These are phyloP conservation scores for Salix arbutifolia DNA, from an alignment of 345 rosid species.

Conservation along the genomic window DNA sequence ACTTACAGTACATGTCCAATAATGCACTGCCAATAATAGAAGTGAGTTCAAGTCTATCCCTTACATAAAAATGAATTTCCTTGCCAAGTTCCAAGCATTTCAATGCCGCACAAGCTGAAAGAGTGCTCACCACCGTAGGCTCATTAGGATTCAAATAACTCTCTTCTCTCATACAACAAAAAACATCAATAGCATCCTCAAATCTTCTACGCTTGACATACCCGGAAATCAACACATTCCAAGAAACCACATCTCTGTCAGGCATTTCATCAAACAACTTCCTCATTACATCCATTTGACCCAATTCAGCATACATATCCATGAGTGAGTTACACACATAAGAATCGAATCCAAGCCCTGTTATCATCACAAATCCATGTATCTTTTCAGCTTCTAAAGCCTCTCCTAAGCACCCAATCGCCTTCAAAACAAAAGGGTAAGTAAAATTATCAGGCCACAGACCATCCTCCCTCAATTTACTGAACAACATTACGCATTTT, in stretches of 20 bases:
- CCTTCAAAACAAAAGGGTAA: conserved; percentile 54
- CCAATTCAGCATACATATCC: conserved; percentile 58
- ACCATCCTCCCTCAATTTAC: conserved; percentile 43
- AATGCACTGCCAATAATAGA: conserved; percentile 54
- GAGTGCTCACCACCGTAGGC: conserved; percentile 59
- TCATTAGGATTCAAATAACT: conserved; percentile 48
- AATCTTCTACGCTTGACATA: conserved; percentile 48
- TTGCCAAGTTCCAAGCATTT: conserved; percentile 50
- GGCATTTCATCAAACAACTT: conserved; percentile 73
- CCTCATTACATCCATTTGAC: conserved; percentile 25
- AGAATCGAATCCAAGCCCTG: conserved; percentile 52
- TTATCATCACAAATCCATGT: conserved; percentile 52
- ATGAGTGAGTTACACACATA: conserved; percentile 60
- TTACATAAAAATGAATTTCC: conserved; percentile 44
- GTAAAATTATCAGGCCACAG: conserved; percentile 73
- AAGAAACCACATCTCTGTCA: conserved; percentile 56
- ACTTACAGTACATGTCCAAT: conserved; percentile 68
- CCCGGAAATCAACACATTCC: conserved; percentile 66
- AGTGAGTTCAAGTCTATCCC: conserved; percentile 38
- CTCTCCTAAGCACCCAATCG: conserved; percentile 21
- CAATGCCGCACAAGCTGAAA: conserved; percentile 59
- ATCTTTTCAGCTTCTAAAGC: conserved; percentile 40
- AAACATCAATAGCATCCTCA: conserved; percentile 46
- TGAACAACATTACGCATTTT: conserved; percentile 43
- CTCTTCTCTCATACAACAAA: conserved; percentile 41